Evolutionary conservation across 495 filamentous ascomycete species (phyloP).

Genomic region (Recurvomyces mirabilis): DNA sequence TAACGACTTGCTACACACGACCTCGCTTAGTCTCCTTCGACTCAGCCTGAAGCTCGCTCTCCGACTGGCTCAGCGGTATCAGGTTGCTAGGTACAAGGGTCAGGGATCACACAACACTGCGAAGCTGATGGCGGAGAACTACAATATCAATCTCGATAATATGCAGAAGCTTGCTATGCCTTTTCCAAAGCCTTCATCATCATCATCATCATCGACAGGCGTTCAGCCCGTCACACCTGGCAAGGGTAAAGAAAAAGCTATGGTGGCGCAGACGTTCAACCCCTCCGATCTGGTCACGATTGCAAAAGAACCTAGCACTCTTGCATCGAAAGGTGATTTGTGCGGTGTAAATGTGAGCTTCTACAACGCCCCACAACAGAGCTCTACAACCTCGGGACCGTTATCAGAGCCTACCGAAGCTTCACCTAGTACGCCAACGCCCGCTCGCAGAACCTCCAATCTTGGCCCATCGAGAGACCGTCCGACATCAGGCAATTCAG

Average conservation of each 20-base stretch:
- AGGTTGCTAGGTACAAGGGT: slow-evolving; percentile 68
- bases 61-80: slow-evolving; percentile 81
- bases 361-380: slow-evolving; percentile 37
- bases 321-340: slow-evolving; percentile 40
- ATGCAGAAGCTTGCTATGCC: slow-evolving; percentile 72
- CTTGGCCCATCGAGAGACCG: slow-evolving; percentile 24
- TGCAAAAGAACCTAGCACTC: slow-evolving; percentile 40
- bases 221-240: slow-evolving; percentile 31
- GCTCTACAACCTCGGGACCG: slow-evolving; percentile 12
- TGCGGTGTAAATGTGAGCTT: slow-evolving; percentile 54
- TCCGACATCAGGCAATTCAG: slow-evolving; percentile 22
- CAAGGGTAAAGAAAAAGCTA: slow-evolving; percentile 67
- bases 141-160: slow-evolving; percentile 86
- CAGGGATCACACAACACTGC: slow-evolving; percentile 53
- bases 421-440: slow-evolving; percentile 35
- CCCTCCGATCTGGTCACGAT: slow-evolving; percentile 69
- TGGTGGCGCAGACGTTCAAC: slow-evolving; percentile 41
- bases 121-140: slow-evolving; percentile 70
- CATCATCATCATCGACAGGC: slow-evolving; percentile 29
- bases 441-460: slow-evolving; percentile 32
- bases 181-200: slow-evolving; percentile 56
- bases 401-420: slow-evolving; percentile 14
- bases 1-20: slow-evolving; percentile 77
- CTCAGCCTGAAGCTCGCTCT: slow-evolving; percentile 64
- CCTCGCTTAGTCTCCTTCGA: slow-evolving; percentile 63